These are phyloP conservation scores for Zygosaccharomyces sapae DNA, from an alignment of 1,139 yeast species.

Conservation along the genomic window DNA sequence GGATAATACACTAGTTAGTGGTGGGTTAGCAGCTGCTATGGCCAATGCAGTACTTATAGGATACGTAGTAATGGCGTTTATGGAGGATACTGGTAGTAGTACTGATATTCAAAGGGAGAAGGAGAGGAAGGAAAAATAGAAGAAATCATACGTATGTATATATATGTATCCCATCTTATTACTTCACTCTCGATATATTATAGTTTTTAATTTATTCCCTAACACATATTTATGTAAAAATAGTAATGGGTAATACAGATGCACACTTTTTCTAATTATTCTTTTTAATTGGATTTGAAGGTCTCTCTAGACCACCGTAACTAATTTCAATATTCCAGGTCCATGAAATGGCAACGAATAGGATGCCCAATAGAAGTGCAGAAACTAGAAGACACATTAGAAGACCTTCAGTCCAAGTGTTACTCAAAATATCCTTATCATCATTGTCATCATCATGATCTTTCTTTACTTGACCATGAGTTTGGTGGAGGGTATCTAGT, in stretches of 20 bases:
- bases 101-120: constrained; percentile 36
- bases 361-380: constrained; percentile 46
- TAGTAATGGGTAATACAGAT: constrained; percentile 9
- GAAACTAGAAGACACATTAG: constrained; percentile 62
- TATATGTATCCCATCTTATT: background rate
- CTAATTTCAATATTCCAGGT: constrained; percentile 56
- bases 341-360: constrained; percentile 59
- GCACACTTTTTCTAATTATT: constrained; percentile 40
- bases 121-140: constrained; percentile 28
- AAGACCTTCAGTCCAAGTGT: constrained; percentile 47
- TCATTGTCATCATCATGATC: constrained; percentile 9
- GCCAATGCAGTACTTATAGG: constrained; percentile 87
- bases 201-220: background rate
- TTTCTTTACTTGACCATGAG: constrained; percentile 5
- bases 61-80: constrained; percentile 81
- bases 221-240: constrained; percentile 12
- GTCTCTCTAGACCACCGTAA: constrained; percentile 67
- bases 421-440: constrained; percentile 26
- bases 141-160: background rate
- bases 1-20: constrained; percentile 67
- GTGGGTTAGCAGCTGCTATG: constrained; percentile 82
- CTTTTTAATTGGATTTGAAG: constrained; percentile 60
- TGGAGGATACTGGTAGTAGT: constrained; percentile 55
- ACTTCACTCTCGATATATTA: background rate
- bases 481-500: constrained; percentile 1